Conservation (phyloP, 331 rosid genomes). For the Dryas integrifolia region DNA sequence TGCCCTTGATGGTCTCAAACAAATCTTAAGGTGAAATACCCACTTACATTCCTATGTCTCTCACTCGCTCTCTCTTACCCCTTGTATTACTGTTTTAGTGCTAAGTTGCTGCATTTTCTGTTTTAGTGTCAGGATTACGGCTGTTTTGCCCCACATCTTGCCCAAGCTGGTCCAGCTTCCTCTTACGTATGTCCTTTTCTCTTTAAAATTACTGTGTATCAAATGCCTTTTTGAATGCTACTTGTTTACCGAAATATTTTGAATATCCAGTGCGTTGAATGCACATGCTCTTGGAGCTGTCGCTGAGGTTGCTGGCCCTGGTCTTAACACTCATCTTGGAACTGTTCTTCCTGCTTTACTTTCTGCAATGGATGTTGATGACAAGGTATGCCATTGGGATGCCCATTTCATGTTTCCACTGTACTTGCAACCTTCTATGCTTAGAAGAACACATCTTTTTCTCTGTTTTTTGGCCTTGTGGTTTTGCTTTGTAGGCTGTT, state of each 20-base stretch:
- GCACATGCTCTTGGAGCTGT: constrained; percentile 96
- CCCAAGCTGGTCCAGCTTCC: constrained; percentile 95
- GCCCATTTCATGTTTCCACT: neutral
- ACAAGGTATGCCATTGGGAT: constrained; percentile 44
- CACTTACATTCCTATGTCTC: neutral
- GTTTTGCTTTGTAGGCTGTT: neutral
- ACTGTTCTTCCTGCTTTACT: constrained; percentile 89
- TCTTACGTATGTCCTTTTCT: constrained; percentile 58
- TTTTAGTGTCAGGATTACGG: constrained; percentile 80
- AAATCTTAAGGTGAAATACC: constrained; percentile 73
- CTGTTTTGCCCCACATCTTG: constrained; percentile 89
- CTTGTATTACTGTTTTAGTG: neutral
- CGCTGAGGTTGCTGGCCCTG: constrained; percentile 94
- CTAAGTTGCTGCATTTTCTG: constrained; percentile 33
- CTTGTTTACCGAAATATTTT: constrained; percentile 17
- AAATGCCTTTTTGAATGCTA: neutral
- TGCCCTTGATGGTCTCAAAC: constrained; percentile 97
- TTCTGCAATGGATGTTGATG: constrained; percentile 69
- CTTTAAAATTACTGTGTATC: constrained; percentile 18
- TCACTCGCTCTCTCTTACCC: neutral
- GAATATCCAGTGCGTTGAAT: constrained; percentile 69
- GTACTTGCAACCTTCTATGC: constrained; percentile 10
- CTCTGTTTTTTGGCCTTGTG: neutral
- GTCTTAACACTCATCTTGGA: constrained; percentile 77
- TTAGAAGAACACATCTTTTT: neutral